Evolutionary conservation across 2,329 filamentous ascomycete genomes (phyloP), one percentile per base, ranked within the genome.

Genomic region (Diaporthe ilicicola): DNA sequence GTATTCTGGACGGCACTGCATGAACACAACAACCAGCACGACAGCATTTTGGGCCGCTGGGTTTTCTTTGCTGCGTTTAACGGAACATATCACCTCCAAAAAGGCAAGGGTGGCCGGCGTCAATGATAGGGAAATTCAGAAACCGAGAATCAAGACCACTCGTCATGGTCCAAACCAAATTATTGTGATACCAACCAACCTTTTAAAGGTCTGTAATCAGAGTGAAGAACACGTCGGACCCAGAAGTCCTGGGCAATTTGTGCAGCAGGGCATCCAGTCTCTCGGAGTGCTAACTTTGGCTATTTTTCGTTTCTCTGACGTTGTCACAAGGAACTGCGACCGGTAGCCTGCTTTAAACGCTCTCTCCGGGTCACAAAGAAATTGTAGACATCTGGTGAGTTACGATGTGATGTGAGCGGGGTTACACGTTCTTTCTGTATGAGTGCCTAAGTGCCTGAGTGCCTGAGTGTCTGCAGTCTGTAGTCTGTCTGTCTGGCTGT

Each of bases 61-160:
- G 83, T 86, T 87, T 72, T 85, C 82, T 86, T 86, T 88, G 82
- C 82, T 84, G 83, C 81, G 78, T 84, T 84, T 68, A 83, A 84
- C 86, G 85, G 87, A 86, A 87, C 88, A 89, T 86, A 87, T 84
- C 83, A 82, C 85, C 69, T 72, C 51, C 64, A 71, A 72, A 72
- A 72, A 72, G 71, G 71, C 83, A 84, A 78, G 69, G 83, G 88
- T 90, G 88, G 87, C 85, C 83, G 89, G 89, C 88, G 88, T 91
- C 88, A 88, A 84, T 84, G 82, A 88, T 86, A 90, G 84, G 88
- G 87, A 88, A 88, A 89, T 85, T 89, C 83, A 84, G 82, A 86
- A 80, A 80, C 82, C 88, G 82, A 84, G 82, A 86, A 77, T 79
- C 68, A 72, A 73, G 74, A 74, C 62, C 73, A 70, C 64, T 69